Percentiles rank a stretch among this genome's conserved stretches.
Conservation (phyloP, 352 stramenopile genomes). For the Phytophthora tubulina region DNA sequence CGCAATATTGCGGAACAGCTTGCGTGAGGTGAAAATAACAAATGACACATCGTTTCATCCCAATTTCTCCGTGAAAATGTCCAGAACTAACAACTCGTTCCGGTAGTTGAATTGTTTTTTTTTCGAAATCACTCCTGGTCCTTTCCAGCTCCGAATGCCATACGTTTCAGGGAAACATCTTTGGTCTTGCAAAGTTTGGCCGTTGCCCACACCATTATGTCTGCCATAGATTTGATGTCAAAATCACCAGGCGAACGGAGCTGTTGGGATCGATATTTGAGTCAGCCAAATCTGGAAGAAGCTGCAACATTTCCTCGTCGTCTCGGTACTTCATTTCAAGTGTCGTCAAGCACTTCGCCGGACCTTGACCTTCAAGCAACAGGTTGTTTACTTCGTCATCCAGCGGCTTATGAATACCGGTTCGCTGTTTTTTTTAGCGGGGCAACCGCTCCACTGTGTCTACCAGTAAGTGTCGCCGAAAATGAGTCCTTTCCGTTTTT, state of each 20-base stretch:
- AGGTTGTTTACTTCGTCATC: constrained; percentile 4
- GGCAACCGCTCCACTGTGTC: neutral
- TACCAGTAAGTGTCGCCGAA: neutral
- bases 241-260: constrained; percentile 16
- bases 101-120: neutral
- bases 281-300: neutral
- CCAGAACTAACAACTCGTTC: neutral
- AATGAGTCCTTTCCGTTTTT: neutral
- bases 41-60: neutral
- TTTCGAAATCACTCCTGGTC: neutral
- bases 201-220: constrained; percentile 14
- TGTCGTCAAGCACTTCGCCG: neutral
- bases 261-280: constrained; percentile 6
- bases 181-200: constrained; percentile 4
- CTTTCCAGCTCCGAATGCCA: too few species aligned
- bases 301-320: neutral
- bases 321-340: neutral
- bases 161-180: neutral
- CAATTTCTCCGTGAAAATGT: neutral
- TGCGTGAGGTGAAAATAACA: too few species aligned
- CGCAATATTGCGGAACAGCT: neutral
- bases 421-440: neutral
- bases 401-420: constrained; percentile 15
- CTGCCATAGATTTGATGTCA: constrained; percentile 7
- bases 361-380: constrained; percentile 2